phyloP scores from a whole-genome alignment of 164 flowering plant species.

The Warburgia ugandensis region DNA sequence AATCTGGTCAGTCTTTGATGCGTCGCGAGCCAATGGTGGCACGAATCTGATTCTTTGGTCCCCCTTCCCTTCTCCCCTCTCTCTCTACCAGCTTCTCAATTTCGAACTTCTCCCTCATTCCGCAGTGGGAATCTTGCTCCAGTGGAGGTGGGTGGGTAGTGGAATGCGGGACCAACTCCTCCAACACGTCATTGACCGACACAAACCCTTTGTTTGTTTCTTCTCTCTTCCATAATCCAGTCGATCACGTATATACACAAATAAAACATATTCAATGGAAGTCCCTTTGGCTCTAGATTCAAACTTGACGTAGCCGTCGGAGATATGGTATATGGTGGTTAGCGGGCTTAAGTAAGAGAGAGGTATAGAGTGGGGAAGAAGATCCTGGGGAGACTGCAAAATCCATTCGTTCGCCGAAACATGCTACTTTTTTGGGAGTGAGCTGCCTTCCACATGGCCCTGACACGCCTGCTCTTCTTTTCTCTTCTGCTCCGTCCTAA shows the following conservation, averaged over 20 bases:
- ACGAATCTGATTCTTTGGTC: slow-evolving; percentile 35
- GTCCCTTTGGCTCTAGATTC: too few species aligned
- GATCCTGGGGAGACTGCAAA: slow-evolving; percentile 58
- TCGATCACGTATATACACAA: too few species aligned
- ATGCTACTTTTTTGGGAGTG: slow-evolving; percentile 16
- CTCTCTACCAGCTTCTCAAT: not conserved
- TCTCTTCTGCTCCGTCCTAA: slow-evolving; percentile 3
- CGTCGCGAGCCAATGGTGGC: slow-evolving; percentile 24
- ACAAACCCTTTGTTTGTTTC: not conserved
- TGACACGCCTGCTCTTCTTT: not conserved
- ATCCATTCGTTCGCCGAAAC: slow-evolving; percentile 39
- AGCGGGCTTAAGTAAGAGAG: slow-evolving; percentile 18
- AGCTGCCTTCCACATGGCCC: slow-evolving; percentile 34
- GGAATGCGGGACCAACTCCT: slow-evolving; percentile 22
- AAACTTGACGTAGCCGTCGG: too few species aligned
- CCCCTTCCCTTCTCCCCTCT: slow-evolving; percentile 9
- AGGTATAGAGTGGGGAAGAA: slow-evolving; percentile 38
- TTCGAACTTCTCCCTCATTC: not conserved
- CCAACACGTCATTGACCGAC: slow-evolving; percentile 9
- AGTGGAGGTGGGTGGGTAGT: slow-evolving; percentile 19
- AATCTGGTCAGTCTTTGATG: slow-evolving; percentile 29
- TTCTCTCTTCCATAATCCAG: too few species aligned
- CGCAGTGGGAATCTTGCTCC: slow-evolving; percentile 33
- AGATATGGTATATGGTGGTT: too few species aligned
- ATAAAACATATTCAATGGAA: too few species aligned